Conservation (phyloP, 495 filamentous ascomycete species). For the Trichoderma gamsii region DNA sequence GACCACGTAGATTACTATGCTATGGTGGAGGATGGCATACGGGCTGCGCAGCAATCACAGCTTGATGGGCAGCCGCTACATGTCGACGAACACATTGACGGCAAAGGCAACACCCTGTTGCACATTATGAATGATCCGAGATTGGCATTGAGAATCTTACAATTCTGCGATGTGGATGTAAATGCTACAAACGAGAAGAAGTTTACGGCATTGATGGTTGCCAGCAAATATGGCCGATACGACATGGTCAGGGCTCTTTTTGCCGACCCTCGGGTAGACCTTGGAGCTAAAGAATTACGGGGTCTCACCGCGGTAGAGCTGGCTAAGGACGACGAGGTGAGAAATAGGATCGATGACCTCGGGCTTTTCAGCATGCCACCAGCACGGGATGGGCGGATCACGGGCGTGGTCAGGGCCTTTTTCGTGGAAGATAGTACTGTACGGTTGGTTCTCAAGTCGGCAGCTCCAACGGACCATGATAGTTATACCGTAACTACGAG, state of each 20-base stretch:
- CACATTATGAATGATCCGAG: constrained; percentile 87
- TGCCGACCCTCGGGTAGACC: constrained; percentile 78
- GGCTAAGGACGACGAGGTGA: constrained; percentile 95
- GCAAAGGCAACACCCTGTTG: constrained; percentile 85
- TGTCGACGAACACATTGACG: constrained; percentile 87
- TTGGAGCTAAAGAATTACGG: constrained; percentile 74
- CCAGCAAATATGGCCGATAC: constrained; percentile 95
- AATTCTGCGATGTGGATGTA: constrained; percentile 82
- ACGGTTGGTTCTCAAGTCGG: constrained; percentile 88
- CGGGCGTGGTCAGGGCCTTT: constrained; percentile 91
- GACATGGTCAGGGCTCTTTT: constrained; percentile 89
- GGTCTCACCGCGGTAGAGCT: constrained; percentile 94
- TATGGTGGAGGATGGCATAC: constrained; percentile 78
- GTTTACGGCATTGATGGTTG: constrained; percentile 95
- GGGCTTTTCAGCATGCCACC: constrained; percentile 71
- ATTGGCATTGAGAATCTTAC: constrained; percentile 66
- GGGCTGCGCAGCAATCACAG: constrained; percentile 67
- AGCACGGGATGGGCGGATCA: constrained; percentile 71
- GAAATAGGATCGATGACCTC: constrained; percentile 92
- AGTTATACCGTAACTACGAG: constrained; percentile 92
- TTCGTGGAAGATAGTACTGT: constrained; percentile 97
- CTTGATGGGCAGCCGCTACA: constrained; percentile 73
- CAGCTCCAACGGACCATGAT: constrained; percentile 57
- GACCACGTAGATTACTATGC: constrained; percentile 79
- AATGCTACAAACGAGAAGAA: constrained; percentile 95